These are phyloP conservation scores for Keithomyces neogunnii DNA, from an alignment of 2,329 filamentous ascomycete species.

Conservation along the genomic window DNA sequence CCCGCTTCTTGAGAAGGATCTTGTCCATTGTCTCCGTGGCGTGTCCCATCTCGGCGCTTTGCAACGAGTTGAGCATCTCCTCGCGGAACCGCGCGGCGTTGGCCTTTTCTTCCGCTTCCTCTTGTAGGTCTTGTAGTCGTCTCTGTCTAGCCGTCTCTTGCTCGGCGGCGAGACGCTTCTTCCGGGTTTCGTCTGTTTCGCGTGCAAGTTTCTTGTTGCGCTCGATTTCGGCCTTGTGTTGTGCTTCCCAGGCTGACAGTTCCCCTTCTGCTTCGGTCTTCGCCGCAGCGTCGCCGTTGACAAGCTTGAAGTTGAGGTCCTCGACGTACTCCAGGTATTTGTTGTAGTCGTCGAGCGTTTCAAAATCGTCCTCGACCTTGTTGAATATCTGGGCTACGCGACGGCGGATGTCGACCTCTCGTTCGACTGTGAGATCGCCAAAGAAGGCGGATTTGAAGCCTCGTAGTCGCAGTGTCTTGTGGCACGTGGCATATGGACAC, in stretches of 20 bases:
- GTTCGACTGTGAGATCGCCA: constrained; percentile 76
- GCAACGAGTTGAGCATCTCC: constrained; percentile 62
- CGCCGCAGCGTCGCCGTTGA: constrained; percentile 61
- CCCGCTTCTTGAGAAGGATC: constrained; percentile 66
- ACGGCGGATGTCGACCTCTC: constrained; percentile 85
- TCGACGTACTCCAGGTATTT: constrained; percentile 93
- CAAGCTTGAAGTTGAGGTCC: constrained; percentile 79
- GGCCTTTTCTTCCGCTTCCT: constrained; percentile 62
- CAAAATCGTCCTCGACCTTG: constrained; percentile 83
- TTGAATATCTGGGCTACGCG: constrained; percentile 79
- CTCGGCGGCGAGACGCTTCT: constrained; percentile 53
- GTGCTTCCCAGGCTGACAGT: constrained; percentile 56
- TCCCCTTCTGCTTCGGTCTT: constrained; percentile 36
- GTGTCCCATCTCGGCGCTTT: constrained; percentile 49
- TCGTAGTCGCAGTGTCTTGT: constrained; percentile 74
- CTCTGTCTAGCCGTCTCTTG: constrained; percentile 53
- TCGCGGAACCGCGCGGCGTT: constrained; percentile 55
- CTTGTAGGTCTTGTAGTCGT: constrained; percentile 53
- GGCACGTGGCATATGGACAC: constrained; percentile 85
- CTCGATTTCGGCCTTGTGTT: constrained; percentile 62
- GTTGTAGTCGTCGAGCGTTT: constrained; percentile 75
- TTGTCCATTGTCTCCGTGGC: constrained; percentile 51
- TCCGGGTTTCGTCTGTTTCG: constrained; percentile 45
- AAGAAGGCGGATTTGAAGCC: constrained; percentile 87
- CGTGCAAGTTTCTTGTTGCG: constrained; percentile 47